A percentile compares a stretch with the other conserved stretches of the same genome.
These are phyloP conservation scores for Tolypocladium album DNA, from an alignment of 2,329 filamentous ascomycete genomes.

Conservation along the genomic window DNA sequence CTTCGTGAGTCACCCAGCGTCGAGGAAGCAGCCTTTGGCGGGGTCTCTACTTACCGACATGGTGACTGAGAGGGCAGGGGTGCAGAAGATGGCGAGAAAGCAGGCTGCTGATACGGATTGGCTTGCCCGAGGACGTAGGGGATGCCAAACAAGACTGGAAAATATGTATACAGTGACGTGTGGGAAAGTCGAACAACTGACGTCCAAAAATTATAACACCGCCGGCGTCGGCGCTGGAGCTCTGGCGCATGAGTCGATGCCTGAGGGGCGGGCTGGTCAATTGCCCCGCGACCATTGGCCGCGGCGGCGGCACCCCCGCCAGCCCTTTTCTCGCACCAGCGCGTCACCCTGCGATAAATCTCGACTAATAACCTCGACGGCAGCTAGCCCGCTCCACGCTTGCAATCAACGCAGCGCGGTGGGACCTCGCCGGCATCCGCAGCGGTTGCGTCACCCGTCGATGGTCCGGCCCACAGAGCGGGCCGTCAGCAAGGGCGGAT, in stretches of 20 bases:
- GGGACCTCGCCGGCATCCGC: background rate
- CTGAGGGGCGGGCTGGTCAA: background rate
- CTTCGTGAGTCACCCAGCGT: constrained; percentile 17
- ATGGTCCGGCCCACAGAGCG: background rate
- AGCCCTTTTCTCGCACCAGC: background rate
- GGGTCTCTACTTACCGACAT: background rate
- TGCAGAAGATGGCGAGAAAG: background rate
- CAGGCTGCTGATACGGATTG: background rate
- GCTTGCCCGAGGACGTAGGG: background rate
- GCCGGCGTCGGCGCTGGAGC: background rate
- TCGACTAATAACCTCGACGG: background rate
- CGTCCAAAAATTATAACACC: background rate
- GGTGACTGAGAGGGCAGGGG: background rate
- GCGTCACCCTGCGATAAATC: background rate
- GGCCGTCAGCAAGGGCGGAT: background rate
- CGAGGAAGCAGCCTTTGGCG: background rate
- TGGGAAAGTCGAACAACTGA: background rate
- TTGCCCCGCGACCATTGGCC: background rate
- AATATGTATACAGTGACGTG: background rate
- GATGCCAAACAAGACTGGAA: background rate
- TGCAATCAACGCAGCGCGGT: background rate
- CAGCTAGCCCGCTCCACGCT: background rate
- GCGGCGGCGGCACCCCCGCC: background rate
- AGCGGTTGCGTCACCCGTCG: background rate
- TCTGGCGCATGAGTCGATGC: background rate